These are phyloP conservation scores for sorghum (Sorghum bicolor) DNA, from an alignment of 176 grass and related monocot genomes.

Conservation along the genomic window DNA sequence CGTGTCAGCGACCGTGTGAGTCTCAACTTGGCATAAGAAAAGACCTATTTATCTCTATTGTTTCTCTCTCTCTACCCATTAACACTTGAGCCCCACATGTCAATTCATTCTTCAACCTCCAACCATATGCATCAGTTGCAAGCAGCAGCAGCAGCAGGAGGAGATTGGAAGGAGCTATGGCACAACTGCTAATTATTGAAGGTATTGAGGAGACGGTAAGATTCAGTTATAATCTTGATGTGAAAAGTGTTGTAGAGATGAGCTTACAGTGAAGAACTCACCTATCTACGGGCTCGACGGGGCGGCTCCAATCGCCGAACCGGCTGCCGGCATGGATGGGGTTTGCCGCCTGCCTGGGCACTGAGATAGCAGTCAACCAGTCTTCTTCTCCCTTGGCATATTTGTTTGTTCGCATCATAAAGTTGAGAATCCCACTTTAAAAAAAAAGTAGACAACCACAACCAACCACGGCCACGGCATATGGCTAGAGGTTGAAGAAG, in stretches of 20 bases:
- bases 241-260: not conserved
- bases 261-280: not conserved
- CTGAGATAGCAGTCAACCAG: not conserved
- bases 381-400: not conserved
- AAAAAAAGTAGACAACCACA: too few species aligned
- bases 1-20: too few species aligned
- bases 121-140: too few species aligned
- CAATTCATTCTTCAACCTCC: too few species aligned
- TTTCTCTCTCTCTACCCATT: too few species aligned
- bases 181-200: not conserved
- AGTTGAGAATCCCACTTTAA: not conserved
- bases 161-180: slow-evolving; percentile 1
- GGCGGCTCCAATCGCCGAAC: not conserved
- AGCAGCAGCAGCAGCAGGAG: slow-evolving; percentile 3
- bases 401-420: not conserved
- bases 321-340: not conserved
- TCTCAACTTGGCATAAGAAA: too few species aligned
- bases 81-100: too few species aligned
- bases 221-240: not conserved
- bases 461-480: not conserved
- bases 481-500: too few species aligned
- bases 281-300: not conserved
- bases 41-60: too few species aligned
- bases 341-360: not conserved
- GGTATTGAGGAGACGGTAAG: not conserved